Evolutionary conservation across 768 basidiomycete species (phyloP), one percentile per base, ranked within the genome.

Genomic region (Suillus decipiens): DNA sequence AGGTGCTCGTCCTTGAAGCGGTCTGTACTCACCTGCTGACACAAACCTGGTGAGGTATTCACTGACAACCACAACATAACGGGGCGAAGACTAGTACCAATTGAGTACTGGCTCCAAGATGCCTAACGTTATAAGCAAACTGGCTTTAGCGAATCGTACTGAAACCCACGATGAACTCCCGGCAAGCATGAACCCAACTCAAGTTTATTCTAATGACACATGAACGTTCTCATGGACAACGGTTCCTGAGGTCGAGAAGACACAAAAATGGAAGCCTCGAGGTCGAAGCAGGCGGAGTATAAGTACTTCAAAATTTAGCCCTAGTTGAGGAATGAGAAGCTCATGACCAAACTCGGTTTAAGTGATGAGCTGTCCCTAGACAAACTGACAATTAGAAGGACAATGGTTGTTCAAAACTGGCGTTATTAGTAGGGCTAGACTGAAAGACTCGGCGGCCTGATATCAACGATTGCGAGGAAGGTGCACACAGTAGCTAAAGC

Each of bases 251-350:
- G 31, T n/a, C 17, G 19, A 34, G 10, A n/a, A 33, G 2, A 5
- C 6, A 53, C 51, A 12, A 53, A 53, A 53, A 53, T 53, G 34
- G 19, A 53, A 31, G 51, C 51, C 31, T 33, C 31, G 51, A 53
- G 19, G 31, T 53, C 33, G 33, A 53, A 53, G 51, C 51, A 3
- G 28, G 1, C 28, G 28, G 28, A 28, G 28, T 28, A 28, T 28
- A 28, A 28, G 28, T 28, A 28, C 28, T 3, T 50, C 47, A 0
- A 48, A 31, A 14, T 15, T 10, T 9, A 28, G 2, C 28, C 17
- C 28, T 17, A 10, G 50, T 31, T n/a, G 51, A 31, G 31, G 31
- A 33, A 53, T n/a, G 19, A 33, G 51, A 53, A 33, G 31, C 31
- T 33, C 31, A 19, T 53, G 51, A n/a, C 51, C 51, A 31, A 33